phyloP scores from a whole-genome alignment of 495 filamentous ascomycete genomes.

The Aspergillus homomorphus region DNA sequence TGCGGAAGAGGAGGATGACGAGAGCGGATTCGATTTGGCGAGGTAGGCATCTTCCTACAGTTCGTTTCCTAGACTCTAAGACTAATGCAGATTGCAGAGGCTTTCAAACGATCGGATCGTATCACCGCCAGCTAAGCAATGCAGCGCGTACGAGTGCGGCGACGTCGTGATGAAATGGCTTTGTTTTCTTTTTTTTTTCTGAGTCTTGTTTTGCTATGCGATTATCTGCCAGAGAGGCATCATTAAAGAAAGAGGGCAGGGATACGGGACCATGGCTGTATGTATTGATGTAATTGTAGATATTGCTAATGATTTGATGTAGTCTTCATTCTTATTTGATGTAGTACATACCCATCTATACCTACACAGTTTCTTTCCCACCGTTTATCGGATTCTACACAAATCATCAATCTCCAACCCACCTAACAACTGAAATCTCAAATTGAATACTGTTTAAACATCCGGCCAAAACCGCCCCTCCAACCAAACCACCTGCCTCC shows the following conservation, averaged over 20 bases:
- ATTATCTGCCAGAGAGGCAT: neutral
- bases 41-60: constrained; percentile 46
- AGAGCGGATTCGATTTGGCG: constrained; percentile 62
- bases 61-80: constrained; percentile 8
- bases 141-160: constrained; percentile 36
- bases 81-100: constrained; percentile 49
- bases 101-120: constrained; percentile 68
- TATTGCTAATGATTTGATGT: constrained; percentile 4
- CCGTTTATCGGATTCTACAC: neutral
- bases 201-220: no score
- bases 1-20: constrained; percentile 50
- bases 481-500: constrained; percentile 52
- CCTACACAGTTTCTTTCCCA: no score
- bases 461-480: constrained; percentile 53
- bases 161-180: constrained; percentile 16
- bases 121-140: constrained; percentile 54
- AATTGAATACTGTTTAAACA: constrained; percentile 5
- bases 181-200: neutral
- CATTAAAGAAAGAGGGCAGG: neutral
- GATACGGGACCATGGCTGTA: neutral
- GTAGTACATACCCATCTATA: neutral
- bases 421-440: no score
- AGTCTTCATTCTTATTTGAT: neutral
- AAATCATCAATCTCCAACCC: neutral
- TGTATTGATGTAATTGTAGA: constrained; percentile 5